Conservation (phyloP, 495 filamentous ascomycete genomes). For the Penicillium steckii region DNA sequence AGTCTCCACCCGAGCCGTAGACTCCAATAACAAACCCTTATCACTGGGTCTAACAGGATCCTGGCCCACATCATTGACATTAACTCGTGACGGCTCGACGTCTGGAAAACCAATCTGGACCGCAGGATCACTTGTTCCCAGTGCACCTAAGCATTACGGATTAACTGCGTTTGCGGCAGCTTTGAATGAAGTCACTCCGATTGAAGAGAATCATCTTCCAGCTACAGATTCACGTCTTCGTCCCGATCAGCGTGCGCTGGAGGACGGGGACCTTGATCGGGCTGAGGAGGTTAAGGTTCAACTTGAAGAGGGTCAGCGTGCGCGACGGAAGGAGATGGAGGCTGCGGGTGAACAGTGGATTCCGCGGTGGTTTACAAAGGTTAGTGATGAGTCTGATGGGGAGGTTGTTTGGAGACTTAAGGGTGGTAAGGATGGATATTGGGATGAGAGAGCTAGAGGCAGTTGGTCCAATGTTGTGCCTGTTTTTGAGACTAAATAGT, state of each 20-base stretch:
- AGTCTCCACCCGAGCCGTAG: constrained; percentile 69
- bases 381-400: constrained; percentile 48
- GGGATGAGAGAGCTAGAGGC: constrained; percentile 75
- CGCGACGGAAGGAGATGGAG: constrained; percentile 73
- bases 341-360: constrained; percentile 64
- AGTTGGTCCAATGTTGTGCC: constrained; percentile 69
- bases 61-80: constrained; percentile 73
- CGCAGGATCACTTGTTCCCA: constrained; percentile 70
- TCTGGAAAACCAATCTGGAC: constrained; percentile 70
- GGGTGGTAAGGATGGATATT: constrained; percentile 81
- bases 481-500: constrained; percentile 58
- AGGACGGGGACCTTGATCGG: constrained; percentile 76
- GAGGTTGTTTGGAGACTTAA: constrained; percentile 83
- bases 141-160: constrained; percentile 77
- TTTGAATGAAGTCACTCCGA: constrained; percentile 81
- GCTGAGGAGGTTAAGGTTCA: constrained; percentile 81
- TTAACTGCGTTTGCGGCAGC: constrained; percentile 81
- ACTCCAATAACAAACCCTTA: constrained; percentile 57
- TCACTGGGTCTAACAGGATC: constrained; percentile 70
- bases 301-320: constrained; percentile 83
- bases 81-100: constrained; percentile 57
- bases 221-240: constrained; percentile 79
- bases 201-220: constrained; percentile 72
- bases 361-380: constrained; percentile 80
- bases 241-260: constrained; percentile 88